These are phyloP conservation scores for Ochromonas danica DNA, from an alignment of 108 stramenopile species.

Conservation along the genomic window DNA sequence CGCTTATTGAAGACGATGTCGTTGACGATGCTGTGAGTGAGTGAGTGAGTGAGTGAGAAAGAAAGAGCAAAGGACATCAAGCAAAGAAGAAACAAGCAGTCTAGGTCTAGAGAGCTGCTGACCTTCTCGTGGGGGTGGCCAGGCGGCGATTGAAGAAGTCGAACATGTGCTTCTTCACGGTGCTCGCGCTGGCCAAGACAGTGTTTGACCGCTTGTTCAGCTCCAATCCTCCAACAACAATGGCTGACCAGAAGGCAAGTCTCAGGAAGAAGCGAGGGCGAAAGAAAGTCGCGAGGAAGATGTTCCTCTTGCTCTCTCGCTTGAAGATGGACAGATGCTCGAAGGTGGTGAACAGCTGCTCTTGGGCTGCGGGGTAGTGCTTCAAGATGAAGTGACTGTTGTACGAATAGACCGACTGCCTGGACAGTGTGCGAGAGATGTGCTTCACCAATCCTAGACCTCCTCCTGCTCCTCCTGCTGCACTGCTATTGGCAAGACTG, in stretches of 20 bases:
- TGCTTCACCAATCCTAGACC: too few relatives aligned
- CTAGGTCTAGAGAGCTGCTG: not conserved
- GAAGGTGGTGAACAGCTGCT: not conserved
- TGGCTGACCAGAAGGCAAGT: not conserved
- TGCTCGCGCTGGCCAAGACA: not conserved
- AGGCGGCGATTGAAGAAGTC: not conserved
- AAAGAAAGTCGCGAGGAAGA: not conserved
- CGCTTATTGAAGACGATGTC: conserved; percentile 36
- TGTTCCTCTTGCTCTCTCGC: not conserved
- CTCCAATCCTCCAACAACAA: not conserved
- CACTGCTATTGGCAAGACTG: too few relatives aligned
- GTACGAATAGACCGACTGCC: too few relatives aligned
- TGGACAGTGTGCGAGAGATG: too few relatives aligned
- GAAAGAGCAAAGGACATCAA: not conserved
- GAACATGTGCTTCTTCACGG: not conserved
- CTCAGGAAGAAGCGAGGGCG: not conserved
- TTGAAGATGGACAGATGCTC: not conserved
- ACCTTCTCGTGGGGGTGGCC: not conserved
- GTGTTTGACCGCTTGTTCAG: not conserved
- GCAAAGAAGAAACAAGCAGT: not conserved
- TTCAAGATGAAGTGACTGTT: not conserved
- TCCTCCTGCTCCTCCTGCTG: too few relatives aligned
- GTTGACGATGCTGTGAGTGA: conserved; percentile 10
- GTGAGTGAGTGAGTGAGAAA: not conserved
- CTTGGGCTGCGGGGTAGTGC: not conserved